These are phyloP conservation scores for Thalassiosira hispida DNA, from an alignment of 352 stramenopile species.

Conservation along the genomic window DNA sequence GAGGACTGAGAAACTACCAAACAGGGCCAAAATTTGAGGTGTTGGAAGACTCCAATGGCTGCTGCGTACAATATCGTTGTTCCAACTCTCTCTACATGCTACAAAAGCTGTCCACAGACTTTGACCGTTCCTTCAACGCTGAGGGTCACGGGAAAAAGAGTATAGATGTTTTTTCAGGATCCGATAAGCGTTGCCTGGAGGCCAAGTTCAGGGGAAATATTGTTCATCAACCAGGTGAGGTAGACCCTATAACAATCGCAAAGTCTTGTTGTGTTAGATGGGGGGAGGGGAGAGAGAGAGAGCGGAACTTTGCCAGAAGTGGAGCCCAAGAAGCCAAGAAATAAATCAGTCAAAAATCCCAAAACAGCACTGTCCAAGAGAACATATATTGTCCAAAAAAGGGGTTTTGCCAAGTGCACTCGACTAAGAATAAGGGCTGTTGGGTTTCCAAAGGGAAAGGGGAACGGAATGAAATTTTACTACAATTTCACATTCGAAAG, in stretches of 20 bases:
- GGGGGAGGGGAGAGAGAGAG: not conserved
- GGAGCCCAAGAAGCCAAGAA: not conserved
- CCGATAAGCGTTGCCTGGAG: not conserved
- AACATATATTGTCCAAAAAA: not conserved
- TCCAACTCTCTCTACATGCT: not conserved
- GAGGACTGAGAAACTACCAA: not conserved
- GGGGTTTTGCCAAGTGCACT: not conserved
- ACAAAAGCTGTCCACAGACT: constrained; percentile 1
- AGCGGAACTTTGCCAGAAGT: constrained; percentile 9
- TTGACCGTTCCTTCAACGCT: constrained; percentile 1
- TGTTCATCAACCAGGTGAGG: not conserved
- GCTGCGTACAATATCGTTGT: constrained; percentile 12
- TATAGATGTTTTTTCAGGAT: not conserved
- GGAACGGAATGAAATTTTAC: not conserved
- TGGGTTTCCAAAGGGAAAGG: not conserved
- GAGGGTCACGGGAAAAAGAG: constrained; percentile 1
- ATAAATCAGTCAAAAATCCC: not conserved
- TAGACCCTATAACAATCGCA: not conserved
- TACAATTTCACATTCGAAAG: constrained; percentile 2
- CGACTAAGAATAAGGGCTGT: not conserved
- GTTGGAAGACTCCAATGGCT: constrained; percentile 4
- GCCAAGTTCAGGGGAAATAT: not conserved
- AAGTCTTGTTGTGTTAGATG: constrained; percentile 4
- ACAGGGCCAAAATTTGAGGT: not conserved
- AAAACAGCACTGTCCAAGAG: not conserved